Conservation (phyloP, 2,329 filamentous ascomycete genomes). For the Epicoccum nigrum region DNA sequence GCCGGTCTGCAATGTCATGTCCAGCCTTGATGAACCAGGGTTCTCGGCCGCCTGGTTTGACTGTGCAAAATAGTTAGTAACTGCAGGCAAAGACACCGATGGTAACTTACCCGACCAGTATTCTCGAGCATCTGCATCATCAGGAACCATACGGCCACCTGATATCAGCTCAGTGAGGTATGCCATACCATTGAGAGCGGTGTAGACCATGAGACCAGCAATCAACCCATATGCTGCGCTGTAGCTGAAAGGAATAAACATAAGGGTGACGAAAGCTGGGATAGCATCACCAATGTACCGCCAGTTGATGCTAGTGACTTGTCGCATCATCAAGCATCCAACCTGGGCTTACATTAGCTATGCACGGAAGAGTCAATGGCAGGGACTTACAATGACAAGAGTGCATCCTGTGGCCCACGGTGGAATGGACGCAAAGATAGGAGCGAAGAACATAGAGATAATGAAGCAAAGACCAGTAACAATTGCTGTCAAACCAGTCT, state of each 20-base stretch:
- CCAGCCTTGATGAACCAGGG: constrained; percentile 44
- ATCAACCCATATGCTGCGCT: constrained; percentile 87
- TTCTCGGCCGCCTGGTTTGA: constrained; percentile 40
- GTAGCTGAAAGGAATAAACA: constrained; percentile 88
- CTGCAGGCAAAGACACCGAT: not conserved
- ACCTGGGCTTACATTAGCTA: constrained; percentile 37
- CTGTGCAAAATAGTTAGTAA: constrained; percentile 28
- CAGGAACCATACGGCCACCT: constrained; percentile 72
- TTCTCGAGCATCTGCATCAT: constrained; percentile 77
- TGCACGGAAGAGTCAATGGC: not conserved
- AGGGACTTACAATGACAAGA: constrained; percentile 68
- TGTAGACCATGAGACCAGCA: constrained; percentile 77
- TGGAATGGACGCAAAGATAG: constrained; percentile 87
- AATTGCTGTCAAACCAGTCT: constrained; percentile 81
- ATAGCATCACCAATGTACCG: constrained; percentile 81
- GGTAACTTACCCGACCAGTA: constrained; percentile 75
- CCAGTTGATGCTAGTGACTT: constrained; percentile 86
- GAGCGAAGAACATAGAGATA: constrained; percentile 85
- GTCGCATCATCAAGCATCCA: constrained; percentile 77
- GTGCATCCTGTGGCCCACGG: constrained; percentile 89
- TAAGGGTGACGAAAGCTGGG: constrained; percentile 82
- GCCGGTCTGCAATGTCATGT: constrained; percentile 29
- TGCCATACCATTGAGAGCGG: constrained; percentile 72
- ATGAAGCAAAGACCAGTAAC: constrained; percentile 83
- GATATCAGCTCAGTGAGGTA: constrained; percentile 71